These are phyloP conservation scores for Alternaria arbusti DNA, from an alignment of 2,329 filamentous ascomycete species.

Conservation along the genomic window DNA sequence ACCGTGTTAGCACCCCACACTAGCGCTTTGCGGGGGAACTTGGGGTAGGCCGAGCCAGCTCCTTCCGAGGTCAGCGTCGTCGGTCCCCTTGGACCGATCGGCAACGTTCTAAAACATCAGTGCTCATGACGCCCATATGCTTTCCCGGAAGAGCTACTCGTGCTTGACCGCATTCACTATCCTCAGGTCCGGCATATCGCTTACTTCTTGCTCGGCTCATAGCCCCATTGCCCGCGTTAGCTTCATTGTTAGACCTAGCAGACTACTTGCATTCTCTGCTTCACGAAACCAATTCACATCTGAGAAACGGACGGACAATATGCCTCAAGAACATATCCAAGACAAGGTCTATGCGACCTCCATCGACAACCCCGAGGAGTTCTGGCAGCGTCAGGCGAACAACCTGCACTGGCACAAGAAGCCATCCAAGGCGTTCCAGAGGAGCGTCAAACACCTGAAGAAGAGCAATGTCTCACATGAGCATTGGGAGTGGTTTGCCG, in stretches of 20 bases:
- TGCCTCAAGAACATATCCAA: conserved; percentile 48
- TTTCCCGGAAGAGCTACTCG: not conserved
- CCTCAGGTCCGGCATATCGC: not conserved
- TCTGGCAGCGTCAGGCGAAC: conserved; percentile 78
- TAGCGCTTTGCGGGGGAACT: conserved; percentile 12
- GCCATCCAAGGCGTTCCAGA: conserved; percentile 68
- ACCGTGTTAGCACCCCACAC: conserved; percentile 8
- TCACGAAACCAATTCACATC: not conserved
- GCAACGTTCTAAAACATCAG: not conserved
- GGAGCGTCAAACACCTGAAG: conserved; percentile 67
- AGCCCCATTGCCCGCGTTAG: not conserved
- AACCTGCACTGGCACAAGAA: conserved; percentile 81
- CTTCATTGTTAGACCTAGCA: not conserved
- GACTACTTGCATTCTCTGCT: not conserved
- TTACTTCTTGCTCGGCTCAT: not conserved
- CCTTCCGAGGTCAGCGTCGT: conserved; percentile 10
- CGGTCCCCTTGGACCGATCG: conserved; percentile 11
- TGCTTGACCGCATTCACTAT: not conserved
- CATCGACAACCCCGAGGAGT: conserved; percentile 70
- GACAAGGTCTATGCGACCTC: conserved; percentile 62
- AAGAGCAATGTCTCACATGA: conserved; percentile 68
- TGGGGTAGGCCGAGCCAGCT: conserved; percentile 3
- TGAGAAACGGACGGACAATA: not conserved
- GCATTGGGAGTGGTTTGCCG: conserved; percentile 90
- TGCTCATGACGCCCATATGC: not conserved